phyloP scores from a whole-genome alignment of 495 filamentous ascomycete genomes.

The Penicillium longicatenatum region DNA sequence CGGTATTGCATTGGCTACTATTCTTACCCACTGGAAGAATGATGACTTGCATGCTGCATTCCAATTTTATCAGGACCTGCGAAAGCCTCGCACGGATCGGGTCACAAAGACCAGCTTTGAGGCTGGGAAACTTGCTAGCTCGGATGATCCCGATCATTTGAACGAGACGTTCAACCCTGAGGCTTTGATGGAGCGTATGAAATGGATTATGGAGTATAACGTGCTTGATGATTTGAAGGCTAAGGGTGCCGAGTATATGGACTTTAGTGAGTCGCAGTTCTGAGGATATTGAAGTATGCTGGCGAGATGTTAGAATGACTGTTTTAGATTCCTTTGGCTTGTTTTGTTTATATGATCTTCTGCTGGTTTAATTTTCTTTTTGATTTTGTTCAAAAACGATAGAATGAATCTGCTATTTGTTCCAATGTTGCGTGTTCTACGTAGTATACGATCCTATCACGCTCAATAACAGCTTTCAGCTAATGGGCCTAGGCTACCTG shows the following conservation, averaged over 20 bases:
- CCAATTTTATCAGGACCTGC: constrained; percentile 32
- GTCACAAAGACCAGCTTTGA: constrained; percentile 33
- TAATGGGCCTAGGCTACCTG: no score
- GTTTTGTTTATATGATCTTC: no score
- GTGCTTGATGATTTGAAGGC: constrained; percentile 30
- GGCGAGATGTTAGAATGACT: no score
- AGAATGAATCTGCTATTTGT: no score
- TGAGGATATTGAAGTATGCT: neutral
- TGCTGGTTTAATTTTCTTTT: no score
- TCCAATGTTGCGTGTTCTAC: no score
- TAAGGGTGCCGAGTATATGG: constrained; percentile 23
- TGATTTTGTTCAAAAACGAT: no score
- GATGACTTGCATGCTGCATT: constrained; percentile 28
- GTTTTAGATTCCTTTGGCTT: no score
- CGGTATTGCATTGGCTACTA: constrained; percentile 30
- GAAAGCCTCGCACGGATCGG: constrained; percentile 33
- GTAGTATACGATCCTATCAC: no score
- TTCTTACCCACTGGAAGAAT: constrained; percentile 31
- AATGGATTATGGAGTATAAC: constrained; percentile 40
- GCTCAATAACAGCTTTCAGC: no score
- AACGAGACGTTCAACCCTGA: constrained; percentile 27
- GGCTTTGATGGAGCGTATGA: constrained; percentile 31
- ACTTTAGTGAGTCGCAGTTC: constrained; percentile 16
- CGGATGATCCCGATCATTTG: constrained; percentile 26
- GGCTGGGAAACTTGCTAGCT: constrained; percentile 31